Conservation (phyloP, 768 basidiomycete species). For the Boletus reticulatus region DNA sequence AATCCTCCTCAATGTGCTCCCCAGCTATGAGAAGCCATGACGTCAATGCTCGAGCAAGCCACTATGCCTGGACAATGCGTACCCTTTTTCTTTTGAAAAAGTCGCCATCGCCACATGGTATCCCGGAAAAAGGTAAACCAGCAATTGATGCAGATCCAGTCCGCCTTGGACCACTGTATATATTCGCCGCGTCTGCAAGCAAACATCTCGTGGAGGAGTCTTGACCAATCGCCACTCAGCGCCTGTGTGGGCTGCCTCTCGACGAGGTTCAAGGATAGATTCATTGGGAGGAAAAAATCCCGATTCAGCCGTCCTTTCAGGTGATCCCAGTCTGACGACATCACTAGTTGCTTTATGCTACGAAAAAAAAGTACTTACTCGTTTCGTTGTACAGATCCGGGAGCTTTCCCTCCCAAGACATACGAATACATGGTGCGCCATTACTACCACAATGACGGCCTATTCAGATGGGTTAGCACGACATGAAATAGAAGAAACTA, state of each 20-base stretch:
- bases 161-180: background rate
- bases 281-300: background rate
- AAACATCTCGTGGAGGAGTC: background rate
- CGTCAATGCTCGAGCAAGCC: background rate
- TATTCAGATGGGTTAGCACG: background rate
- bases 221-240: background rate
- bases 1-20: background rate
- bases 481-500: background rate
- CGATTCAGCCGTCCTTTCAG: background rate
- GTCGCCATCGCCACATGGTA: slow-evolving; percentile 4
- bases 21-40: background rate
- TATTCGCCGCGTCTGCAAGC: background rate
- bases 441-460: background rate
- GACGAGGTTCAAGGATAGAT: background rate
- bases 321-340: slow-evolving; percentile 2
- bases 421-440: background rate
- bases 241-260: background rate
- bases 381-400: background rate
- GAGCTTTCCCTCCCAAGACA: background rate
- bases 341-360: background rate
- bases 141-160: background rate
- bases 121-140: background rate
- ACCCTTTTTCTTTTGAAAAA: background rate
- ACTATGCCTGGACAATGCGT: background rate
- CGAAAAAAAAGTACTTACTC: background rate